Base-by-base conservation (phyloP, 306 rosid genomes). In the Prunus mongolica region DNA sequence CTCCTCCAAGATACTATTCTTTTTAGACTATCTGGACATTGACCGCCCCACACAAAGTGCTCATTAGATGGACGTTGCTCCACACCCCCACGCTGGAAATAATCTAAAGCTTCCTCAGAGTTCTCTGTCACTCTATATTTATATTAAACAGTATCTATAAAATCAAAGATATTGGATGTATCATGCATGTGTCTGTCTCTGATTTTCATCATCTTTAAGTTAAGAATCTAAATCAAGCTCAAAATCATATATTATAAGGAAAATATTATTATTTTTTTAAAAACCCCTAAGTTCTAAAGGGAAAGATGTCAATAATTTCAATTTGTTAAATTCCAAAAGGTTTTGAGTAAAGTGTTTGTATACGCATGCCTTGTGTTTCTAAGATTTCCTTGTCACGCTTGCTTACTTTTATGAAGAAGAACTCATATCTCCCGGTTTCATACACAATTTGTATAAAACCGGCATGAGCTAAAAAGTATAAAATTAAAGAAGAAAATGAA, bases 151-250 rank as follows among this genome's bases (percentile, higher is more conserved):
- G 3, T 12, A 44, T 44, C 32, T 20, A 46, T 12, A 41, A 66
- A 12, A 44, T 66, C 18, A 44, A 19, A 60, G 38, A 55, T 66
- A 5, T 41, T n/a, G 52, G 60, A 54, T 57, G 27, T 24, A 24
- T 24, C 24, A 24, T 24, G 24, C 24, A 24, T 24, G 24, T 24
- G 24, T 24, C 24, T 24, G 24, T 24, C 24, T 24, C 24, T 24
- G 24, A 24, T 24, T 24, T 24, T 24, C 16, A 12, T 12, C 52
- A 11, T 66, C 71, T 38, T 66, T 66, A 66, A 3, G 52, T 46
- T 20, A 66, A 41, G 52, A 66, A 66, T 66, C 51, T 20, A 66
- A 66, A 66, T 66, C 51, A 66, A 66, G 60, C 8, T n/a, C 12
- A 3, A 55, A 55, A 27, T 55, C 5, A 50, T 50, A 50, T 12